Evolutionary conservation across 768 basidiomycete species (phyloP).

Genomic region (Amyloporia xantha): DNA sequence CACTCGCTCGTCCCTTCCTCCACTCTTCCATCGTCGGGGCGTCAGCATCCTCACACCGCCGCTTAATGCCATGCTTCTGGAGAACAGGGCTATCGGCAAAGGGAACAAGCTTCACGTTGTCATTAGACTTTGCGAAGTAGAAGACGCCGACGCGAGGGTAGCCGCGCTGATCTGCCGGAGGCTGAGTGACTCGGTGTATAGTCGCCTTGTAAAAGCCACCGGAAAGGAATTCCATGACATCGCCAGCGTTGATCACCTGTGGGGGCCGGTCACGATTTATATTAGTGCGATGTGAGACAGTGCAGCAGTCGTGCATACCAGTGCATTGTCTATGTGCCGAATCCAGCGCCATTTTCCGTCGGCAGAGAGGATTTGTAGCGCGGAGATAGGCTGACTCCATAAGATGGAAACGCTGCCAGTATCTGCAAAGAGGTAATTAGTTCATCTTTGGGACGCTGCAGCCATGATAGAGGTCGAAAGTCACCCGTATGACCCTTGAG

Average conservation of each 20-base stretch:
- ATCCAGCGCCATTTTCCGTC: constrained; percentile 55
- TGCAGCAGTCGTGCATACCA: constrained; percentile 29
- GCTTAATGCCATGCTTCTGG: constrained; percentile 35
- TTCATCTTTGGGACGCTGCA: not conserved
- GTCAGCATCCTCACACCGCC: constrained; percentile 30
- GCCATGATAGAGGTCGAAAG: not conserved
- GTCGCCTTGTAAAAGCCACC: constrained; percentile 56
- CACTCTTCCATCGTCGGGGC: constrained; percentile 49
- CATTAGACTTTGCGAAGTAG: constrained; percentile 50
- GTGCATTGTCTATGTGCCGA: constrained; percentile 49
- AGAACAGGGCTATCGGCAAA: constrained; percentile 42
- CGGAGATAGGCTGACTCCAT: constrained; percentile 56
- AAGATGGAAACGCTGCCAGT: constrained; percentile 38
- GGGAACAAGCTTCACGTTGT: constrained; percentile 41
- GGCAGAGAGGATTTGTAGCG: constrained; percentile 46
- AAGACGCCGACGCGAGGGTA: constrained; percentile 49
- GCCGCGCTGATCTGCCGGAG: constrained; percentile 45
- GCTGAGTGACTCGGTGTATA: constrained; percentile 55
- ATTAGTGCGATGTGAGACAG: not conserved
- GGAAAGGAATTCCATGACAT: constrained; percentile 52
- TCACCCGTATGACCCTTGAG: constrained; percentile 32
- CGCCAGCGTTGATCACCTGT: constrained; percentile 44
- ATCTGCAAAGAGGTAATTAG: constrained; percentile 2
- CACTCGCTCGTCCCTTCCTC: constrained; percentile 42
- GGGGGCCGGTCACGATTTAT: not conserved